Percentiles rank a stretch among this genome's conserved stretches.
Conservation (phyloP, 2,329 filamentous ascomycete genomes). For the Leptographium galeiforme region DNA sequence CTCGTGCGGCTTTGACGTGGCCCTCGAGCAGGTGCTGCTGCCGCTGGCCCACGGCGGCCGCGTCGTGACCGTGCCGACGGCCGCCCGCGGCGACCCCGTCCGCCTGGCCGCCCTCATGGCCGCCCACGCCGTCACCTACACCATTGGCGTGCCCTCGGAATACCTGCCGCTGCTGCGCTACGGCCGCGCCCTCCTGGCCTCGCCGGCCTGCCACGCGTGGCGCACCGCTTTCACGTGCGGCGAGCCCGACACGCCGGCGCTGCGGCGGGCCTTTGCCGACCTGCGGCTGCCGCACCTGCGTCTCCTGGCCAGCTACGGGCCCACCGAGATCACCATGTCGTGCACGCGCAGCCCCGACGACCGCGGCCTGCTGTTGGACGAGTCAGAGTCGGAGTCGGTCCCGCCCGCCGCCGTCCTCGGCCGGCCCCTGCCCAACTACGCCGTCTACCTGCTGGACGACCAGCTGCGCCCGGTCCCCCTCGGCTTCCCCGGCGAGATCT, state of each 20-base stretch:
- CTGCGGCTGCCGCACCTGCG: slow-evolving; percentile 1
- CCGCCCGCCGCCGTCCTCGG: too few relatives aligned
- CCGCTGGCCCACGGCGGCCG: slow-evolving; percentile 22
- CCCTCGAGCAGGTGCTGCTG: slow-evolving; percentile 22
- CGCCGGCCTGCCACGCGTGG: background rate
- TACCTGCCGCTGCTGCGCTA: background rate
- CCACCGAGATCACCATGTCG: slow-evolving; percentile 15
- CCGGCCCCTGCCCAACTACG: background rate
- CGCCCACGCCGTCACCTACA: background rate
- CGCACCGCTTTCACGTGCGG: slow-evolving; percentile 13
- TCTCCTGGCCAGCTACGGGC: slow-evolving; percentile 18
- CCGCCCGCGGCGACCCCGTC: slow-evolving; percentile 19
- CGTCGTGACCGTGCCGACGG: slow-evolving; percentile 20
- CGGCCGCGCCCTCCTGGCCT: background rate
- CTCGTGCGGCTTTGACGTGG: background rate
- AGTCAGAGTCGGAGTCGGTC: background rate
- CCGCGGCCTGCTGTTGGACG: background rate
- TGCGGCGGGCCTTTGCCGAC: background rate
- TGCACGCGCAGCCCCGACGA: slow-evolving; percentile 3
- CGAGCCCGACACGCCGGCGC: background rate
- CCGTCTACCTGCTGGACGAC: slow-evolving; percentile 27
- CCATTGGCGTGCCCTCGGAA: background rate
- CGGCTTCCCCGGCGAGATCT: slow-evolving; percentile 26
- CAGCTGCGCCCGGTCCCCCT: slow-evolving; percentile 16
- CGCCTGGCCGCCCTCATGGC: background rate